Evolutionary conservation across 2,329 filamentous ascomycete genomes (phyloP), one percentile per base, ranked within the genome.

Genomic region (Fusarium floridanum): DNA sequence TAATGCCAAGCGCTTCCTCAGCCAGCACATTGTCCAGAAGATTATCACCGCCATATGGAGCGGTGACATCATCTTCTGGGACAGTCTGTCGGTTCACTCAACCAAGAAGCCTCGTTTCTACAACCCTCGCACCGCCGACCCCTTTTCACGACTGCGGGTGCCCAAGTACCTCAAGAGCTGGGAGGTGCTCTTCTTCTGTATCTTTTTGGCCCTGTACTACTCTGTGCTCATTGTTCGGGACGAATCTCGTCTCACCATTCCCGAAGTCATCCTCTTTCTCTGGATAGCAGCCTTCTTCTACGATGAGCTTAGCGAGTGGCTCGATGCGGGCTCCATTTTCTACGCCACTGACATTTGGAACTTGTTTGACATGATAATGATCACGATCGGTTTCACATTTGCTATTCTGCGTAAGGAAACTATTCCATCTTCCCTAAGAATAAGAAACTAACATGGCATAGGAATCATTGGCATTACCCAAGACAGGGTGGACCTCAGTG

Each of bases 241-340:
- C 74, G 88, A 91, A 10, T 86, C 87, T 20, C 85, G 86, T 32
- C 90, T 98, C 63, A 94, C 93, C 0, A 80, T 86, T 0, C 85
- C 91, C 20, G 95, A 98, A 81, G 84, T 92, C 2, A 80, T 94
- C 17, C 88, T 98, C 48, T 97, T 96, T 80, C 83, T 97, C 61
- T 98, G 95, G 93, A 92, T 98, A 76, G 91, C 91, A 6, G 93
- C 94, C 9, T 98, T 97, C 84, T 91, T 93, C 43, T 97, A 97
- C 79, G 95, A 98, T 76, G 95, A 95, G 82, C 86, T 97, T 67
- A 93, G 93, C 77, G 94, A 97, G 78, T 95, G 94, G 85, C 88
- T 91, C 62, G 95, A 98, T 84, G 95, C 95, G 1, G 95, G 95
- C 0, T 92, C 94, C 36, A 90, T 95, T 41, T 97, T 97, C 78